phyloP scores from a whole-genome alignment of 164 flowering plant genomes.

The Platanus orientalis region DNA sequence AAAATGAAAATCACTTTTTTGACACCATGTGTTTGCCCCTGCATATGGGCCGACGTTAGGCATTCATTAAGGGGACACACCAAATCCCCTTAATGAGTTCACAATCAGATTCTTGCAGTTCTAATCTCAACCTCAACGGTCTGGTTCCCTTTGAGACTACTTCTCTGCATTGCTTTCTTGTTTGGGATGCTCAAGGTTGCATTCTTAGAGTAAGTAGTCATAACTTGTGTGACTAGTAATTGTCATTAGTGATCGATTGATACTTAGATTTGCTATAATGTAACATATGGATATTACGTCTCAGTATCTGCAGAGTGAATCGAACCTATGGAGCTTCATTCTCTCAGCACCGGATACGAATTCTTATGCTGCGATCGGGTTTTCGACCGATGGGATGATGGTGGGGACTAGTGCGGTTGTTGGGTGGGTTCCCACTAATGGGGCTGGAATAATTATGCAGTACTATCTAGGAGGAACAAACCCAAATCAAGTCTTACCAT shows the following conservation, averaged over 20 bases:
- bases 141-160: slow-evolving; percentile 25
- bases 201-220: slow-evolving; percentile 39
- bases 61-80: too few species aligned
- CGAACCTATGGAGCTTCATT: slow-evolving; percentile 39
- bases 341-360: slow-evolving; percentile 40
- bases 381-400: slow-evolving; percentile 43
- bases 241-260: not conserved
- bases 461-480: slow-evolving; percentile 41
- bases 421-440: slow-evolving; percentile 33
- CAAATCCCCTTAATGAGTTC: slow-evolving; percentile 17
- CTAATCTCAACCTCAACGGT: slow-evolving; percentile 19
- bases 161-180: slow-evolving; percentile 25
- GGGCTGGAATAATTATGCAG: slow-evolving; percentile 24
- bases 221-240: not conserved
- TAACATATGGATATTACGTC: slow-evolving; percentile 3
- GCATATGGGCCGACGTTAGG: too few species aligned
- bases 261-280: too few species aligned
- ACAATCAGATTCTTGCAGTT: slow-evolving; percentile 31
- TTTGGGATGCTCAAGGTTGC: slow-evolving; percentile 33
- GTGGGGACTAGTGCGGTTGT: slow-evolving; percentile 44
- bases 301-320: slow-evolving; percentile 30
- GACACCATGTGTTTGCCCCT: too few species aligned
- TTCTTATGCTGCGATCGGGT: slow-evolving; percentile 40
- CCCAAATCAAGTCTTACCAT: slow-evolving; percentile 28
- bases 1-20: too few species aligned